Evolutionary conservation across 352 stramenopile genomes (phyloP), one percentile per base, ranked within the genome.

Genomic region (Phytophthora ramorum): DNA sequence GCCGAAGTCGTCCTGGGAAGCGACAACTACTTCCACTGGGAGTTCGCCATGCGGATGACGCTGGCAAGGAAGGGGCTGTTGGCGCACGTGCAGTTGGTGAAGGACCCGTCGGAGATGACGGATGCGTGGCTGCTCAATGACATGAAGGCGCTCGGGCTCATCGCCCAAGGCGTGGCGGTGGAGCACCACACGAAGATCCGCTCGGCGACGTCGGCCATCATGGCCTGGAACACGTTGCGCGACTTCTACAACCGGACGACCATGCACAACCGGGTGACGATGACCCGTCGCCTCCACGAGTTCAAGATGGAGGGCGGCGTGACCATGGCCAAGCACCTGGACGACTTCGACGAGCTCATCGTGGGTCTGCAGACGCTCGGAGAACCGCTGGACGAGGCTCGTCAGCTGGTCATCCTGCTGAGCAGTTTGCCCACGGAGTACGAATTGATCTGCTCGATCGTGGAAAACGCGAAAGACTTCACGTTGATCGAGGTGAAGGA

Each of bases 341-440:
- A 41, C 35, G 5, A 40, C 35, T 41, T 41, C 12, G 35, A 41
- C 16, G 35, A 19, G 35, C 35, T 41, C 12, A n/a, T 41, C 13
- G 35, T 41, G 8, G 8, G 13, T 41, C 2, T 41, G 12, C 35
- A 41, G 17, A 58, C 63, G n/a, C 30, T 73, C 6, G 56, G 46
- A 24, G 64, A 75, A 22, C 13, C 35, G 7, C 17, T 79, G 0
- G 66, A 77, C 26, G 43, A 69, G 24, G 38, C 59, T 7, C 46
- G 63, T 1, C 65, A 79, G 56, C 14, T 79, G 0, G 63, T 75
- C 0, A 24, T 79, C 0, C 45, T 75, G 20, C 53, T 75, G 3
- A 61, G 63, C 1, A 76, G 71, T 34, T 54, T 78, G 0, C 56
- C 64, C 2, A 6, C 26, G 1, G 67, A 83, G 13, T 78, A 79